These are phyloP conservation scores for Phytophthora syringae DNA, from an alignment of 352 stramenopile genomes.

Conservation along the genomic window DNA sequence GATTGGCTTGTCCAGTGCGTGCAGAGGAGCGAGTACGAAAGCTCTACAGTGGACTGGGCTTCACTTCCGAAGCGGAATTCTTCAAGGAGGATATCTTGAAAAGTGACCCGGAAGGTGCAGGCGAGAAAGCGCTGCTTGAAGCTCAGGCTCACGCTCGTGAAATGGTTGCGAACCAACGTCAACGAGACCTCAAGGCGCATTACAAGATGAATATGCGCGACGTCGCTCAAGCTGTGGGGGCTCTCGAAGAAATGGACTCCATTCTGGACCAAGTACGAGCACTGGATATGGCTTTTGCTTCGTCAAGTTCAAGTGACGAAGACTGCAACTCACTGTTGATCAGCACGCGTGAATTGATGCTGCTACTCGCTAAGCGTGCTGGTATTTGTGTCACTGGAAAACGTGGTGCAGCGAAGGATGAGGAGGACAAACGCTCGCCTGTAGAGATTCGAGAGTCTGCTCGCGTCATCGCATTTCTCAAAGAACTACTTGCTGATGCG, in stretches of 20 bases:
- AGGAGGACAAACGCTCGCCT: conserved; percentile 48
- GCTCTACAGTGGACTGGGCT: conserved; percentile 67
- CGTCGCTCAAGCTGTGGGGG: conserved; percentile 58
- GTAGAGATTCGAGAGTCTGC: conserved; percentile 42
- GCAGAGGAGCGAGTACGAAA: conserved; percentile 44
- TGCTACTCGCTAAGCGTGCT: conserved; percentile 60
- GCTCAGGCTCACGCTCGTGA: conserved; percentile 55
- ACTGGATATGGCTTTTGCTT: conserved; percentile 38
- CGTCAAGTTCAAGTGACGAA: neutral
- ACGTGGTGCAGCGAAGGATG: conserved; percentile 52
- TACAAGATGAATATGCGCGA: conserved; percentile 65
- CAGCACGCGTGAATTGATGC: conserved; percentile 45
- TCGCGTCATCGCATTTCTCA: conserved; percentile 23
- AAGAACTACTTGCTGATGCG: conserved; percentile 50
- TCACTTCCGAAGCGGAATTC: conserved; percentile 51
- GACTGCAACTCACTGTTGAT: conserved; percentile 41
- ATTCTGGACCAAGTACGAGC: conserved; percentile 44
- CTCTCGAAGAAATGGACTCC: conserved; percentile 68
- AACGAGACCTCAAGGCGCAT: conserved; percentile 59
- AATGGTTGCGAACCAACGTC: conserved; percentile 52
- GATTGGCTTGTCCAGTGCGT: conserved; percentile 58
- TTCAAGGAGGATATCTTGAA: conserved; percentile 70
- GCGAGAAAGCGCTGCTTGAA: conserved; percentile 67
- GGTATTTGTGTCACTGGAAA: conserved; percentile 76
- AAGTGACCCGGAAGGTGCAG: conserved; percentile 66